Base-by-base conservation (phyloP, 2,329 filamentous ascomycete genomes). In the Coleophoma eucalyptorum region DNA sequence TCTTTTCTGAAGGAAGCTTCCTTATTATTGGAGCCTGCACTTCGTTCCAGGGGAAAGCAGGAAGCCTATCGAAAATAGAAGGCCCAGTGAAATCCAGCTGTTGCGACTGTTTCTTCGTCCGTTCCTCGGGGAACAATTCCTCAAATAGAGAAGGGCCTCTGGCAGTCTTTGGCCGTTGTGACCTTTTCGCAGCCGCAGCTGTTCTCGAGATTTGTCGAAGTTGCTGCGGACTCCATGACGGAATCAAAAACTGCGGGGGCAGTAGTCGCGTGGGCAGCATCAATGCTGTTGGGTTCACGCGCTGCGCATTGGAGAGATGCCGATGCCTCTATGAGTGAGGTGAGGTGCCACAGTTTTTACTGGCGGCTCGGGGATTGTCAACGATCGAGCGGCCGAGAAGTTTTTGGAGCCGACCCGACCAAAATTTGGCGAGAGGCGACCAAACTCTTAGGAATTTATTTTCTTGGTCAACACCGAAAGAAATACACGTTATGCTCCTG, bases 101-200 rank as follows among this genome's bases (percentile, higher is more conserved):
- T 6, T 15, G 21, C 12, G 49, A 42, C 2, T 42, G 37, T n/a
- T 65, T 67, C 16, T 65, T 65, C 49, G 15, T 38, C 6, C 12
- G 13, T 38, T 77, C 73, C 56, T 79, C 76, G 5, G 80, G 80
- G 56, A 83, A 83, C 1, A 84, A 72, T 56, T 79, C 73, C 48
- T 73, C 69, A 52, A 72, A 72, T 8, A 75, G 62, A 4, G 70
- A 68, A 41, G 33, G 34, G 20, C 19, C 21, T 11, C 15, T 31
- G 20, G 18, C 40, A 20, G 18, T 20, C 31, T 35, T 48, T 16
- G 34, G 35, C 19, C 21, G 13, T 18, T 31, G 31, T 18, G 26
- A 20, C 19, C n/a, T 38, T 21, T 41, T 43, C 56, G 57, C 48
- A 62, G 59, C 33, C 54, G 47, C 35, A 12, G 35, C 35, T 11